These are phyloP conservation scores for Lactifluus pinguis DNA, from an alignment of 768 basidiomycete species.

Conservation along the genomic window DNA sequence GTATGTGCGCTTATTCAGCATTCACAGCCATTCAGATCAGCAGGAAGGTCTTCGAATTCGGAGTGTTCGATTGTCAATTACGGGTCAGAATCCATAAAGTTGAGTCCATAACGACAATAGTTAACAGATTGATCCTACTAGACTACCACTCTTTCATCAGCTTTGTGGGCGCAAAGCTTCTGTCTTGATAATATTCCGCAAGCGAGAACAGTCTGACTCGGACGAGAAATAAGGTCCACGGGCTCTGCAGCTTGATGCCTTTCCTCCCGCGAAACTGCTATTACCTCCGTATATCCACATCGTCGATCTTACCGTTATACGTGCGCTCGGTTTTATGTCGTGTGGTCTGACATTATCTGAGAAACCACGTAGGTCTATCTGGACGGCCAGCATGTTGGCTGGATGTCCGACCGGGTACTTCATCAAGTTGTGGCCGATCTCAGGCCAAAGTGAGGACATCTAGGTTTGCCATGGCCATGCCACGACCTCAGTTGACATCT, in stretches of 20 bases:
- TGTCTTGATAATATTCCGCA: background rate
- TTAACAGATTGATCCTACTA: too few species aligned
- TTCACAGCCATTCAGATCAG: background rate
- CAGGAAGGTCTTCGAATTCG: too few species aligned
- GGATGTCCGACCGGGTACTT: conserved; percentile 82
- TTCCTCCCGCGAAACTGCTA: conserved; percentile 70
- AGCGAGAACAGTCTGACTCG: background rate
- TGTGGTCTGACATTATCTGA: background rate
- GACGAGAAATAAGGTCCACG: background rate
- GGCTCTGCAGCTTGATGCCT: conserved; percentile 33
- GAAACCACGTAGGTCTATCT: conserved; percentile 54
- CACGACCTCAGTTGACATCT: background rate
- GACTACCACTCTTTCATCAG: background rate
- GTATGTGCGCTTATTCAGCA: too few species aligned
- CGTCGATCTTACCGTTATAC: conserved; percentile 70
- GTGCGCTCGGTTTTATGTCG: conserved; percentile 30
- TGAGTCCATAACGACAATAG: too few species aligned
- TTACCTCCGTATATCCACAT: conserved; percentile 73
- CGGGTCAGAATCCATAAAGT: too few species aligned
- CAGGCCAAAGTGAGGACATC: conserved; percentile 47
- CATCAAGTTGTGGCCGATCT: conserved; percentile 77
- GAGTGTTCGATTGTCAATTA: too few species aligned
- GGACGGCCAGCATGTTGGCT: conserved; percentile 77
- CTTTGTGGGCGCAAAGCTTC: background rate
- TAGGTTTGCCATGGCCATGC: background rate